These are phyloP conservation scores for Fusarium keratoplasticum DNA, from an alignment of 2,329 filamentous ascomycete species.

Conservation along the genomic window DNA sequence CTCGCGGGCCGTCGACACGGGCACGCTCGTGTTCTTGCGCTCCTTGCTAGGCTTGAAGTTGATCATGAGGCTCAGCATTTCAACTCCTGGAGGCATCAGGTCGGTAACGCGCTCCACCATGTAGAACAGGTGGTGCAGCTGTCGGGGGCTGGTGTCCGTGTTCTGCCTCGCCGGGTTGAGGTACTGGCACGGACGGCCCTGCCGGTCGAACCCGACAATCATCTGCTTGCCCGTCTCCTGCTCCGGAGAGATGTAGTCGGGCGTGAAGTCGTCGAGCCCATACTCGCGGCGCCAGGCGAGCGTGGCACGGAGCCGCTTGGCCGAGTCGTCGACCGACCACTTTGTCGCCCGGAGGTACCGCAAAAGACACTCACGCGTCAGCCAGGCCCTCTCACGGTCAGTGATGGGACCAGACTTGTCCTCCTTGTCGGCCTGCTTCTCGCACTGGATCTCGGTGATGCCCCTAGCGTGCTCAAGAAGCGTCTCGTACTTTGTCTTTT, in stretches of 20 bases:
- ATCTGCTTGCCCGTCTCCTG: slow-evolving; percentile 98
- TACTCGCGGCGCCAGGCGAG: slow-evolving; percentile 93
- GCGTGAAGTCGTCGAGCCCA: slow-evolving; percentile 80
- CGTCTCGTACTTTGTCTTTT: slow-evolving; percentile 83
- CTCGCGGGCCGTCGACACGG: slow-evolving; percentile 80
- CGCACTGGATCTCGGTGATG: slow-evolving; percentile 74
- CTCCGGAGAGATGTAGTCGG: slow-evolving; percentile 91
- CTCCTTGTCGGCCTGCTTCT: slow-evolving; percentile 59
- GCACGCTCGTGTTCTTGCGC: slow-evolving; percentile 78
- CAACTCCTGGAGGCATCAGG: slow-evolving; percentile 86
- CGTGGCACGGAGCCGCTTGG: slow-evolving; percentile 83
- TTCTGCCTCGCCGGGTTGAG: slow-evolving; percentile 92
- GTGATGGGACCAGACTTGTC: slow-evolving; percentile 74
- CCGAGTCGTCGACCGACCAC: slow-evolving; percentile 82
- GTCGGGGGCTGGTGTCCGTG: slow-evolving; percentile 85
- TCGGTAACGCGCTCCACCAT: slow-evolving; percentile 94
- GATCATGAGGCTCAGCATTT: slow-evolving; percentile 87
- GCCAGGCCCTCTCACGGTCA: slow-evolving; percentile 86
- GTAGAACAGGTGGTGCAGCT: slow-evolving; percentile 94
- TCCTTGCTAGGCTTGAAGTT: slow-evolving; percentile 87
- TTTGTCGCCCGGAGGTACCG: slow-evolving; percentile 95
- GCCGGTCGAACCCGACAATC: slow-evolving; percentile 86
- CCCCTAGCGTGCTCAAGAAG: slow-evolving; percentile 76
- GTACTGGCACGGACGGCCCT: slow-evolving; percentile 89
- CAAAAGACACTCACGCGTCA: slow-evolving; percentile 91